These are phyloP conservation scores for Geotrichum histeridarum DNA, from an alignment of 1,139 yeast species.

Conservation along the genomic window DNA sequence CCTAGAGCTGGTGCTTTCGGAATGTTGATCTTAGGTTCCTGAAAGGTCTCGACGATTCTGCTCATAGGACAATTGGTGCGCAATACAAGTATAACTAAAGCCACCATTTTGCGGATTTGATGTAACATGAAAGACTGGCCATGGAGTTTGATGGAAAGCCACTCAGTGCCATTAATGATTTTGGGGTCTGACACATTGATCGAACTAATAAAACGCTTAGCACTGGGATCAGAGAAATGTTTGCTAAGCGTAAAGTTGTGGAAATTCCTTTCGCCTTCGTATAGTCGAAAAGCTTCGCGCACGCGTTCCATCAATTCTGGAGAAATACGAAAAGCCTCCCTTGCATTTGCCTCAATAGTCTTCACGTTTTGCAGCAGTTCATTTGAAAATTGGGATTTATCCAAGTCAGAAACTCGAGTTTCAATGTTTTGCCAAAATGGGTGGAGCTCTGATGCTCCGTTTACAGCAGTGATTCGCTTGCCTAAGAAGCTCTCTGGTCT, in stretches of 20 bases:
- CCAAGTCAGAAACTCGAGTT: constrained; percentile 28
- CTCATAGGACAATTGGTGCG: constrained; percentile 78
- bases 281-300: constrained; percentile 62
- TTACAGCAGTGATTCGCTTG: constrained; percentile 2
- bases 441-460: constrained; percentile 16
- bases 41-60: constrained; percentile 74
- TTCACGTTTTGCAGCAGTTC: constrained; percentile 53
- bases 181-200: constrained; percentile 80
- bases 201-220: constrained; percentile 73
- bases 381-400: constrained; percentile 28
- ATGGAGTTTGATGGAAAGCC: constrained; percentile 93
- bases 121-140: constrained; percentile 98
- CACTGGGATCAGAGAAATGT: constrained; percentile 73
- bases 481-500: constrained; percentile 46
- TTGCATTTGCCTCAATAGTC: constrained; percentile 56
- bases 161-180: constrained; percentile 86
- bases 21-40: constrained; percentile 67
- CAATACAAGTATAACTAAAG: constrained; percentile 81
- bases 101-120: constrained; percentile 96
- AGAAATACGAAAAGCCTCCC: constrained; percentile 66
- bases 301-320: constrained; percentile 55
- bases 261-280: constrained; percentile 86
- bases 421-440: constrained; percentile 26
- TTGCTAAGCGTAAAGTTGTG: constrained; percentile 94
- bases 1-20: constrained; percentile 98